Conservation (phyloP, 257 asterid genomes). For the Nyctanthes arbortristis region DNA sequence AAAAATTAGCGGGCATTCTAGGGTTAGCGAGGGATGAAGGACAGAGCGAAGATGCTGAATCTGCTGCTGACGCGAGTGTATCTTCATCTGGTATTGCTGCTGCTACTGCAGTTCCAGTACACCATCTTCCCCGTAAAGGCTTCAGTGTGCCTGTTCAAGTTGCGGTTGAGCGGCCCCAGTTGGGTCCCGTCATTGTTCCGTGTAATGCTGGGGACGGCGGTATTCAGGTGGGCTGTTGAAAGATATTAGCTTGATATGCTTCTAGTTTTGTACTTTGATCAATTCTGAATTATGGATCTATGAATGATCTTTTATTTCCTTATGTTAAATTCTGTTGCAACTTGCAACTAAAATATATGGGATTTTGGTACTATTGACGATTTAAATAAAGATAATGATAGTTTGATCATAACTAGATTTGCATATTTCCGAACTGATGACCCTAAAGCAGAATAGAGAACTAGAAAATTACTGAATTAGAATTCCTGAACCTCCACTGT, state of each 20-base stretch:
- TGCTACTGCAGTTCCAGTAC: slow-evolving; percentile 43
- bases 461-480: background rate
- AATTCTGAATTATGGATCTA: slow-evolving; percentile 1
- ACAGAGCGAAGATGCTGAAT: slow-evolving; percentile 36
- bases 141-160: slow-evolving; percentile 79
- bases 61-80: slow-evolving; percentile 30
- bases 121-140: slow-evolving; percentile 59
- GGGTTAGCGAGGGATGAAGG: slow-evolving; percentile 65
- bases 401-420: background rate
- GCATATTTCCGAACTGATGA: background rate
- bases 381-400: background rate
- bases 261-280: slow-evolving; percentile 3
- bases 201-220: slow-evolving; percentile 76
- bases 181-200: slow-evolving; percentile 58
- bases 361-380: slow-evolving; percentile 1
- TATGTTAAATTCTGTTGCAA: background rate
- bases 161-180: slow-evolving; percentile 57
- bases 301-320: background rate
- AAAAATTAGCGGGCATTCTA: slow-evolving; percentile 50
- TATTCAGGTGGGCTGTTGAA: slow-evolving; percentile 54
- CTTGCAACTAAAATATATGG: background rate
- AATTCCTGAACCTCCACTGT: background rate
- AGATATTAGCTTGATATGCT: background rate
- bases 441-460: background rate
- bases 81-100: slow-evolving; percentile 25